These are phyloP conservation scores for Rhododendron williamsianum DNA, from an alignment of 148 eudicot genomes.

Conservation along the genomic window DNA sequence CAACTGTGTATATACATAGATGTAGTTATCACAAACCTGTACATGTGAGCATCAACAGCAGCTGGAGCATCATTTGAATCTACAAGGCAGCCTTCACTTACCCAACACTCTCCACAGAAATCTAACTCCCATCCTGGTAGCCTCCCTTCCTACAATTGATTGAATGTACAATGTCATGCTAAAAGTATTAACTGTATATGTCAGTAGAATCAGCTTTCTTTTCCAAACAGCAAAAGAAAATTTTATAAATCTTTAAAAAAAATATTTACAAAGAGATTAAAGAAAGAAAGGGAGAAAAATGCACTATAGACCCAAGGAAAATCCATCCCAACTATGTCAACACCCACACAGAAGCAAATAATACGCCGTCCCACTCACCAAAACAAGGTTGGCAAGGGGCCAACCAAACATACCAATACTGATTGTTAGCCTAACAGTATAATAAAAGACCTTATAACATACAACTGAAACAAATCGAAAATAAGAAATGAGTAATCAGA, in stretches of 20 bases:
- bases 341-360: neutral
- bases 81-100: constrained; percentile 90
- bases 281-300: neutral
- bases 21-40: constrained; percentile 42
- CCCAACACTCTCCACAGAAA: constrained; percentile 91
- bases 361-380: neutral
- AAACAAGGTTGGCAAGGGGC: neutral
- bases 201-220: neutral
- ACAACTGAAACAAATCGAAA: neutral
- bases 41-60: constrained; percentile 85
- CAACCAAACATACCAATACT: neutral
- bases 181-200: neutral
- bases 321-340: neutral
- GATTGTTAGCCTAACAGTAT: neutral
- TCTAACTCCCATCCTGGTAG: constrained; percentile 85
- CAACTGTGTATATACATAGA: neutral
- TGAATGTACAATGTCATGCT: neutral
- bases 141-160: constrained; percentile 45
- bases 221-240: neutral
- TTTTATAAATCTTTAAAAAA: neutral
- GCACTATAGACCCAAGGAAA: neutral
- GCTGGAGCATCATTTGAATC: constrained; percentile 77
- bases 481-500: neutral
- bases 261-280: neutral
- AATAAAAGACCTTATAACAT: neutral